phyloP scores from a whole-genome alignment of 139 green algal species.

The Closterium sp. region DNA sequence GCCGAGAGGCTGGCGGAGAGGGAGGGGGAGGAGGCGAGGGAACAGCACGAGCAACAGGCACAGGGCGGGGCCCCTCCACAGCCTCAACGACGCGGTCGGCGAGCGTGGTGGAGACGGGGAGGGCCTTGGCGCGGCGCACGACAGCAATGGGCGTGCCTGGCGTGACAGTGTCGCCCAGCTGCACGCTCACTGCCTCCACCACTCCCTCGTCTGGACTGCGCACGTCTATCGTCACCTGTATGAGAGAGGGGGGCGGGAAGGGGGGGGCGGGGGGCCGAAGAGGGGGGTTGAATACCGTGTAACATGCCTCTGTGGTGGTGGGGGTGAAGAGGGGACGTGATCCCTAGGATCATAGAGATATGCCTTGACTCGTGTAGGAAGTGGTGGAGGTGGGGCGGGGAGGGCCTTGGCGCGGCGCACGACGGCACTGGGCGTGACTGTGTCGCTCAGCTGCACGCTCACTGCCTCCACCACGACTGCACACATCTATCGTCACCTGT shows the following conservation, averaged over 20 bases:
- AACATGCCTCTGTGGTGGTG: too few relatives aligned
- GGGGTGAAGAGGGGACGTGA: too few relatives aligned
- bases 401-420: not conserved
- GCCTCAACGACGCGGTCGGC: not conserved
- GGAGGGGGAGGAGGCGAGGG: constrained; percentile 37
- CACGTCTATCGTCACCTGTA: constrained; percentile 65
- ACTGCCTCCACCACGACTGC: constrained; percentile 47
- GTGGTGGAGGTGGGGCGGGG: too few relatives aligned
- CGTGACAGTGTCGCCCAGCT: constrained; percentile 80
- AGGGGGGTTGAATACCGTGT: too few relatives aligned
- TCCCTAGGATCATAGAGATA: too few relatives aligned
- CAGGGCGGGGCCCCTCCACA: not conserved
- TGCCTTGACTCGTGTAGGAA: too few relatives aligned
- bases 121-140: not conserved
- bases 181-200: constrained; percentile 54
- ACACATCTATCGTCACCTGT: constrained; percentile 65
- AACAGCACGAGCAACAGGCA: not conserved
- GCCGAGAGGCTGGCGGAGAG: constrained; percentile 16
- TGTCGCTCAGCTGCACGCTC: constrained; percentile 74
- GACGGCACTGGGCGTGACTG: constrained; percentile 74
- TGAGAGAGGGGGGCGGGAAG: too few relatives aligned
- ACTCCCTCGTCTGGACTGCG: constrained; percentile 46
- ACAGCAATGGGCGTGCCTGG: constrained; percentile 79
- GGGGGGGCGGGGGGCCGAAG: too few relatives aligned
- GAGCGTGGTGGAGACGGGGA: not conserved